Evolutionary conservation across 1,139 yeast genomes (phyloP).

Genomic region (Hansenula lynferdii): DNA sequence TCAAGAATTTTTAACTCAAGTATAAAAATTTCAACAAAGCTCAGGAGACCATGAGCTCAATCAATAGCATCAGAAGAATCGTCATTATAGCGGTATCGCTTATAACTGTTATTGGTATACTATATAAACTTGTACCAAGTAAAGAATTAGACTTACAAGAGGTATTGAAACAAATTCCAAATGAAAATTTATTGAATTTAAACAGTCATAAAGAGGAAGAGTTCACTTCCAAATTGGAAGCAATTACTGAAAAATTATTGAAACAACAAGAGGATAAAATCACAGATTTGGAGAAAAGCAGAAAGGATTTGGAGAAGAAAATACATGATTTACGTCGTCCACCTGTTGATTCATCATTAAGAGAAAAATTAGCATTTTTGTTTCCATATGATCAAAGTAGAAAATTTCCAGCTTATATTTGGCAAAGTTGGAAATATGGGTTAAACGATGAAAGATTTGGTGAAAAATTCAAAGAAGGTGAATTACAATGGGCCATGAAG

Average conservation of each 20-base stretch:
- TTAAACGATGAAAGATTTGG: slow-evolving; percentile 62
- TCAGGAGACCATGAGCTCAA: slow-evolving; percentile 6
- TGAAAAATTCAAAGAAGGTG: slow-evolving; percentile 53
- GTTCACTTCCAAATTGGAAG: slow-evolving; percentile 43
- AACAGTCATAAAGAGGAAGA: slow-evolving; percentile 36
- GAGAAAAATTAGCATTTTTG: slow-evolving; percentile 63
- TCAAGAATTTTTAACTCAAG: too few species aligned
- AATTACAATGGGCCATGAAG: slow-evolving; percentile 56
- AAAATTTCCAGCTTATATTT: slow-evolving; percentile 72
- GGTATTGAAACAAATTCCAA: slow-evolving; percentile 38
- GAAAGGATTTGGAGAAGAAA: slow-evolving; percentile 49
- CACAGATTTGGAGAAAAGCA: slow-evolving; percentile 43
- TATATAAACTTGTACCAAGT: slow-evolving; percentile 35
- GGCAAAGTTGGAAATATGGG: slow-evolving; percentile 81
- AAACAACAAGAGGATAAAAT: slow-evolving; percentile 47
- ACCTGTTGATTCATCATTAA: slow-evolving; percentile 51
- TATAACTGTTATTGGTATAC: slow-evolving; percentile 29
- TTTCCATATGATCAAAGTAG: slow-evolving; percentile 64
- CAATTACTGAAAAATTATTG: slow-evolving; percentile 39
- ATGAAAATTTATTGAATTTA: slow-evolving; percentile 32
- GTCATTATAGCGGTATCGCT: slow-evolving; percentile 21
- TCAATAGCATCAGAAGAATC: slow-evolving; percentile 23
- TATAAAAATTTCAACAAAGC: too few species aligned
- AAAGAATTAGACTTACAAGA: slow-evolving; percentile 38
- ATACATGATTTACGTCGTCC: slow-evolving; percentile 57